Evolutionary conservation across 441 rosid genomes (phyloP), one percentile per base, ranked within the genome.

Genomic region (Populus hybrid): DNA sequence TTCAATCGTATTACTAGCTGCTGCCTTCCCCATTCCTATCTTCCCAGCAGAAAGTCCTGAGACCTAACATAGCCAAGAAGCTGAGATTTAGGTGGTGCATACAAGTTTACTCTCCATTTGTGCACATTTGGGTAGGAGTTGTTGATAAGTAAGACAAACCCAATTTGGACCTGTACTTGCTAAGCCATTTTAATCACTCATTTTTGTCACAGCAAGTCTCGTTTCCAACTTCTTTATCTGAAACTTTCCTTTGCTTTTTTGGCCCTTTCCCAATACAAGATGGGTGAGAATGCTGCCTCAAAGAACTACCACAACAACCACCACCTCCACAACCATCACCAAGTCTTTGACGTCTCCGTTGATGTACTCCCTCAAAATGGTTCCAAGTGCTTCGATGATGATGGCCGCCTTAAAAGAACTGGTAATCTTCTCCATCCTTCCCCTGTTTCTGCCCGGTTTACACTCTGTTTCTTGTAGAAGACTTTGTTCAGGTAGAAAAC

Each of bases 341-440:
- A 74, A 26, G 82, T 76, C 69, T 69, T 84, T 24, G 81, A 74
- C 78, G 70, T 85, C 61, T 68, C 88, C 71, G 24, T 82, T 18
- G 86, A 88, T 53, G 69, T 69, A 70, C 86, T 67, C 57, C 82
- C 81, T 5, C 79, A 72, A 40, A 75, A 67, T 8, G 85, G 81
- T 70, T 87, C 90, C 80, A 81, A 90, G 59, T 79, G 79, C 80
- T 88, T 87, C 26, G 94, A 91, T 59, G 92, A 91, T 40, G 95
- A 91, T 12, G 92, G 90, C 6, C 87, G 85, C 23, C 83, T 75
- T 79, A 89, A 88, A 77, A 77, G 95, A 86, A 89, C 91, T 26
- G 95, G 95, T 91, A 80, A 65, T 53, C 61, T 53, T 18, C 61
- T 1, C 21, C 21, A 5, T 53, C 61, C 61, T 53, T 53, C 61